Evolutionary conservation across 2,329 filamentous ascomycete species (phyloP).

Genomic region (Exophiala sp.): DNA sequence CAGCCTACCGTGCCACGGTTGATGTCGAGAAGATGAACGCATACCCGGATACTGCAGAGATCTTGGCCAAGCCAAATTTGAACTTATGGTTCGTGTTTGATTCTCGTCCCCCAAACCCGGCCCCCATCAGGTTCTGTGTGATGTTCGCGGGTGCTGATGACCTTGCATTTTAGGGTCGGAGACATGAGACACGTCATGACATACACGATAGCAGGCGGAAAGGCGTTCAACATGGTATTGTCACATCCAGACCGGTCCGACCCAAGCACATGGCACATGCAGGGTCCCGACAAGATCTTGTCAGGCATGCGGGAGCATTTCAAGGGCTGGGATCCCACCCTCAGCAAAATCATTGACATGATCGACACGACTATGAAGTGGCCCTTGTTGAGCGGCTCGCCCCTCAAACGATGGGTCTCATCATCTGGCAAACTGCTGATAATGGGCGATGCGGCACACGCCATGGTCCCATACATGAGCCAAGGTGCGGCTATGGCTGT

Average conservation of each 20-base stretch:
- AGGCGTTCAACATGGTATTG: slow-evolving; percentile 47
- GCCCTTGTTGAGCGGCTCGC: slow-evolving; percentile 29
- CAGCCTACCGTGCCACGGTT: slow-evolving; percentile 25
- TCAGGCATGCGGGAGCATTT: slow-evolving; percentile 24
- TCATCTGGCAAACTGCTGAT: slow-evolving; percentile 35
- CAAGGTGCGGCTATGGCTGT: slow-evolving; percentile 45
- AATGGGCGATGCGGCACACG: slow-evolving; percentile 44
- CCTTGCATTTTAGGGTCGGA: slow-evolving; percentile 25
- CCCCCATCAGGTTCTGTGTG: neutral
- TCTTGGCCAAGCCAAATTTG: slow-evolving; percentile 14
- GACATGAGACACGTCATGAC: slow-evolving; percentile 31
- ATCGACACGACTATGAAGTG: slow-evolving; percentile 37
- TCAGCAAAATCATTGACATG: slow-evolving; percentile 37
- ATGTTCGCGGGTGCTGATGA: neutral
- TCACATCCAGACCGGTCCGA: slow-evolving; percentile 41
- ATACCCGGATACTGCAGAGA: slow-evolving; percentile 17
- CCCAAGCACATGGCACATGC: slow-evolving; percentile 31
- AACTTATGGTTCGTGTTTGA: slow-evolving; percentile 30
- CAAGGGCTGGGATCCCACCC: slow-evolving; percentile 27
- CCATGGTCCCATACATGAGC: slow-evolving; percentile 46
- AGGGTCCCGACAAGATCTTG: slow-evolving; percentile 34
- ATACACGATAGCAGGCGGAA: slow-evolving; percentile 33
- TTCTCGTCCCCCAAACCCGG: neutral
- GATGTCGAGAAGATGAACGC: slow-evolving; percentile 20
- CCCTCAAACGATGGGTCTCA: slow-evolving; percentile 32